Evolutionary conservation across 2,329 filamentous ascomycete genomes (phyloP), one percentile per base, ranked within the genome.

Genomic region (Fusarium tricinctum): DNA sequence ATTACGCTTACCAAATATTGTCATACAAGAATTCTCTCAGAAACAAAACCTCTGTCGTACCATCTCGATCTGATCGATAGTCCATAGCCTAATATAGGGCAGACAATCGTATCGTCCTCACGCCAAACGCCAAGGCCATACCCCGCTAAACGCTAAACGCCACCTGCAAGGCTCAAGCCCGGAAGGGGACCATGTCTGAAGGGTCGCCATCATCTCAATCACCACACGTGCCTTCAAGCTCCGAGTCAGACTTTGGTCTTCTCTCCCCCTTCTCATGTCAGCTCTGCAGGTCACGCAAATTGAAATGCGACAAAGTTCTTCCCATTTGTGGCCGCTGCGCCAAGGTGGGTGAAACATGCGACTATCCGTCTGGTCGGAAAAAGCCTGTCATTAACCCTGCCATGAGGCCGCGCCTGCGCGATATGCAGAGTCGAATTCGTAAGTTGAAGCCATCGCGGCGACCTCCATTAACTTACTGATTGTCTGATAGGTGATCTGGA

Each of bases 401-500:
- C 10, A 56, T 44, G 33, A 69, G 66, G 38, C 65, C 60, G 0
- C 45, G 52, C 23, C 26, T 69, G 40, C 65, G 65, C 30, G 53
- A 69, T n/a, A 52, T 69, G 66, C 48, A 68, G 20, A 55, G 35
- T 14, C 62, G 48, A 6, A 69, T 69, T 8, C 51, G 66, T 65
- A 39, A 30, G 66, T 44, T 4, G 15, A 3, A 32, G 19, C 22
- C n/a, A 14, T 35, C 33, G 28, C 19, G 50, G 57, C 28, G 5
- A n/a, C 15, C 3, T 23, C 8, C 0, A 12, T 13, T 14, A 17
- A 19, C 5, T 8, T 19, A n/a, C 17, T 38, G 8, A 38, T 12
- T n/a, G n/a, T 10, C 1, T n/a, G 35, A 3, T 7, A 70, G 68
- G 65, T 30, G 81, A 87, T 49, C 83, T 90, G 38, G 68, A 70